A percentile compares a stretch with the other conserved stretches of the same genome.
phyloP scores from a whole-genome alignment of 495 filamentous ascomycete genomes.

The Lentithecium fluviatile region DNA sequence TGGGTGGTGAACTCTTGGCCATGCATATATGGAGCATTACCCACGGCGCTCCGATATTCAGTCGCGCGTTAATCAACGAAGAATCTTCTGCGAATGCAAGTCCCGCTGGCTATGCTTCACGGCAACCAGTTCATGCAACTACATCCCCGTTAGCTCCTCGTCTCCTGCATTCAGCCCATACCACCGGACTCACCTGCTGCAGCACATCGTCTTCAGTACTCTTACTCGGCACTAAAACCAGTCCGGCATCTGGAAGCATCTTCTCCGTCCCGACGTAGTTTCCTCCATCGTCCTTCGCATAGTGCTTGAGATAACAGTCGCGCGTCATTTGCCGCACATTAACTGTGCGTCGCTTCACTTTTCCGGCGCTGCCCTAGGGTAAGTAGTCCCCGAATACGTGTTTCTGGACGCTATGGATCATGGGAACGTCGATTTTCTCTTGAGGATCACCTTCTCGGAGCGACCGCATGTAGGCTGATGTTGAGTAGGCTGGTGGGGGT shows the following conservation, averaged over 20 bases:
- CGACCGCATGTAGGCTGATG: constrained; percentile 6
- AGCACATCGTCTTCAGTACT: constrained; percentile 29
- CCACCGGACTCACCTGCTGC: constrained; percentile 10
- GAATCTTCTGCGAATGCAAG: no score
- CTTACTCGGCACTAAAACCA: constrained; percentile 30
- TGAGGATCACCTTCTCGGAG: constrained; percentile 23
- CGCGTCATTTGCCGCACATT: constrained; percentile 32
- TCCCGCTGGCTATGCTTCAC: no score
- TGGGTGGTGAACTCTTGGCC: no score
- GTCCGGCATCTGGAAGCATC: constrained; percentile 18
- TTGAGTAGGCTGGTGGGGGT: no score
- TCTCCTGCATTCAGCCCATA: no score
- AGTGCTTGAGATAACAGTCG: constrained; percentile 23
- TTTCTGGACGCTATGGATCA: constrained; percentile 22
- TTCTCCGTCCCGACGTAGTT: constrained; percentile 33
- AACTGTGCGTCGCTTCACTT: constrained; percentile 10
- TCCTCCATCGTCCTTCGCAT: constrained; percentile 23
- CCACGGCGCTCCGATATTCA: no score
- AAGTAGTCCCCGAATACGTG: constrained; percentile 8
- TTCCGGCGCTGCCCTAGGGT: not conserved
- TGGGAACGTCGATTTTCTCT: constrained; percentile 25
- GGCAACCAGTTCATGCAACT: no score
- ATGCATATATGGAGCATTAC: no score
- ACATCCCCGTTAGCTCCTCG: no score
- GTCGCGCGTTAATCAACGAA: no score